Conservation (phyloP, 495 filamentous ascomycete species). For the Cladorrhinum samala region DNA sequence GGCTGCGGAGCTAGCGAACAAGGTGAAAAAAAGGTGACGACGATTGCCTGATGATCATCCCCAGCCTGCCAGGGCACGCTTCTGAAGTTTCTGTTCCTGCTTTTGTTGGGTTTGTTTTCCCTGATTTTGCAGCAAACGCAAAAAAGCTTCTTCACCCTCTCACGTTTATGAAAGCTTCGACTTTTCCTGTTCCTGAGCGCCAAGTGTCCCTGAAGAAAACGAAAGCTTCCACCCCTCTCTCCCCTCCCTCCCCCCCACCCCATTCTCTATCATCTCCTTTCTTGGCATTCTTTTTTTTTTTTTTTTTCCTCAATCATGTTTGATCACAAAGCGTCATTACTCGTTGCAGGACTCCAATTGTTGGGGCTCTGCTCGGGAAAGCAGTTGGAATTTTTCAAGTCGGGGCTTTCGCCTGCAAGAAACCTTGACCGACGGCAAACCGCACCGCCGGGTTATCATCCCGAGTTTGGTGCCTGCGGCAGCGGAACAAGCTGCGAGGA, state of each 20-base stretch:
- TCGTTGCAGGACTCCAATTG: slow-evolving; percentile 1
- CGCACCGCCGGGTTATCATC: slow-evolving; percentile 22
- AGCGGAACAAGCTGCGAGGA: slow-evolving; percentile 24
- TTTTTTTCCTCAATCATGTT: slow-evolving; percentile 1
- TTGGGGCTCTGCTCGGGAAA: slow-evolving; percentile 4
- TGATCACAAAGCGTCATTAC: not conserved
- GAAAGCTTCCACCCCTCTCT: no score
- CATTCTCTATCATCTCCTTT: not conserved
- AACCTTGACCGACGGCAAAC: slow-evolving; percentile 19
- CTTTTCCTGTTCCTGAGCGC: no score
- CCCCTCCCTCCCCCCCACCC: not conserved
- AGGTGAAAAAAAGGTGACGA: slow-evolving; percentile 1
- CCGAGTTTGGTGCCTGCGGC: slow-evolving; percentile 26
- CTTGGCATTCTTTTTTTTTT: not conserved
- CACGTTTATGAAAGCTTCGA: no score
- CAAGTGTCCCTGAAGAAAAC: no score
- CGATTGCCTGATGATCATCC: not conserved
- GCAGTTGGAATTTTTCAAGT: slow-evolving; percentile 16
- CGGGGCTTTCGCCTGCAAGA: slow-evolving; percentile 3
- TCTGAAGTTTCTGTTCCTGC: no score
- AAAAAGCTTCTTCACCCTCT: not conserved
- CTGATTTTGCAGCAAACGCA: no score
- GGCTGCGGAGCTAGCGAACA: not conserved
- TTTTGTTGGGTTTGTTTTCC: no score
- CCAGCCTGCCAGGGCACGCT: no score